Percentiles rank a stretch among this genome's conserved stretches.
Conservation (phyloP, 495 filamentous ascomycete genomes). For the Penicillium roqueforti region DNA sequence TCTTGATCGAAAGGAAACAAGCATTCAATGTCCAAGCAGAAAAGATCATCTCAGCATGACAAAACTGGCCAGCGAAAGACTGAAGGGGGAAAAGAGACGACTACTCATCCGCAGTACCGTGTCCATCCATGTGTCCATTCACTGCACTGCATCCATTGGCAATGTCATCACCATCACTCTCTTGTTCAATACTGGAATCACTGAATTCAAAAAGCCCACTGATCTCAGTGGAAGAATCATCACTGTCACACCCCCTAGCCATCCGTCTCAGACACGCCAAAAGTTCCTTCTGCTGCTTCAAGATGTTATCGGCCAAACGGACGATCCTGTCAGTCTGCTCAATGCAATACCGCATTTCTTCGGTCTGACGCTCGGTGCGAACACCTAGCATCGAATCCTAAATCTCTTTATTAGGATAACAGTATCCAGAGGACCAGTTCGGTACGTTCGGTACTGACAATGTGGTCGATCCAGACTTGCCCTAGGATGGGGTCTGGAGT, state of each 20-base stretch:
- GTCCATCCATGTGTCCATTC: no score
- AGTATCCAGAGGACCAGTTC: neutral
- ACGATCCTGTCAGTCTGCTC: neutral
- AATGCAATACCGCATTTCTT: neutral
- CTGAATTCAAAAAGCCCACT: neutral
- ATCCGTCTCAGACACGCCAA: neutral
- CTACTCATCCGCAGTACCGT: no score
- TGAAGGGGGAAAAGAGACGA: no score
- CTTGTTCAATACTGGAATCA: no score
- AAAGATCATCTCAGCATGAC: no score
- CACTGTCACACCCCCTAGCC: neutral
- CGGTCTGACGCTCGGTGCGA: neutral
- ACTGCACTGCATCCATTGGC: no score
- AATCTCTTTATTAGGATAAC: neutral
- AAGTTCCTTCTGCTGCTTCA: neutral
- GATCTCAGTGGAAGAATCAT: no score
- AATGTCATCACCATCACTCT: neutral
- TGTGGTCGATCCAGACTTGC: neutral
- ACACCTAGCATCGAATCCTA: neutral
- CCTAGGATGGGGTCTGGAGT: neutral
- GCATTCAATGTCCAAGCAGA: neutral
- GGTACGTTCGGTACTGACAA: no score
- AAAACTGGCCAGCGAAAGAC: no score
- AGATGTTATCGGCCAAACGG: neutral
- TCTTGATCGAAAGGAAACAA: neutral